A percentile compares a stretch with the other conserved stretches of the same genome.
These are phyloP conservation scores for Neopestalotiopsis sp. DNA, from an alignment of 2,329 filamentous ascomycete genomes.

Conservation along the genomic window DNA sequence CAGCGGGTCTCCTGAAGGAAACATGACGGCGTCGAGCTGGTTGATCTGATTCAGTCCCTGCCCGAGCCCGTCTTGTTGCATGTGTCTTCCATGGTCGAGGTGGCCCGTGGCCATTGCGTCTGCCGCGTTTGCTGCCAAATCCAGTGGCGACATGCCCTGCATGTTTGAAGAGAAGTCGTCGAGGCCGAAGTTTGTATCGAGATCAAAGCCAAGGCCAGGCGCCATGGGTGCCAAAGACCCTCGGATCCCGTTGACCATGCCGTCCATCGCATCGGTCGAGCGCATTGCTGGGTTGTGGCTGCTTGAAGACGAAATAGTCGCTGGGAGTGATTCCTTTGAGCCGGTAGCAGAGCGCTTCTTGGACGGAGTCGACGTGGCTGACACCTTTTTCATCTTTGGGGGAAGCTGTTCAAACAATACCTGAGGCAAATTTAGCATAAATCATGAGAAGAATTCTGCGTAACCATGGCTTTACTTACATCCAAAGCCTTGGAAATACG, in stretches of 20 bases:
- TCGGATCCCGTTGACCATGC: constrained; percentile 7
- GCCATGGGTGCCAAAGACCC: constrained; percentile 10
- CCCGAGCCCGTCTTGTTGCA: constrained; percentile 27
- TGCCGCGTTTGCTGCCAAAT: constrained; percentile 14
- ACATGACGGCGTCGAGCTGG: constrained; percentile 81
- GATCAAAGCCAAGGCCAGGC: constrained; percentile 7
- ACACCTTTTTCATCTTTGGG: constrained; percentile 66
- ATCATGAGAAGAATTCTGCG: constrained; percentile 16
- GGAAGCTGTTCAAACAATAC: constrained; percentile 85
- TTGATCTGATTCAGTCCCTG: constrained; percentile 57
- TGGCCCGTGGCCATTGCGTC: constrained; percentile 5
- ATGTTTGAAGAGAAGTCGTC: constrained; percentile 27
- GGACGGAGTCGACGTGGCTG: constrained; percentile 44
- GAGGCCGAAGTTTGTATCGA: constrained; percentile 14
- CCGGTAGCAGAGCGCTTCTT: constrained; percentile 64
- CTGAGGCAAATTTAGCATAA: constrained; percentile 46
- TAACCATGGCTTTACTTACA: constrained; percentile 53
- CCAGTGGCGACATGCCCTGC: constrained; percentile 19
- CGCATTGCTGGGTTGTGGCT: constrained; percentile 28
- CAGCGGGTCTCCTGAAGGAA: constrained; percentile 78
- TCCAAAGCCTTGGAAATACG: constrained; percentile 79
- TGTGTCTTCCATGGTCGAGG: constrained; percentile 4
- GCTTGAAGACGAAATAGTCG: constrained; percentile 34
- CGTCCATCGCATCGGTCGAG: not conserved
- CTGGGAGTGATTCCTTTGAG: constrained; percentile 38